A percentile compares a stretch with the other conserved stretches of the same genome.
Conservation (phyloP, 140 eudicot genomes). For the Oenanthe javanica region DNA sequence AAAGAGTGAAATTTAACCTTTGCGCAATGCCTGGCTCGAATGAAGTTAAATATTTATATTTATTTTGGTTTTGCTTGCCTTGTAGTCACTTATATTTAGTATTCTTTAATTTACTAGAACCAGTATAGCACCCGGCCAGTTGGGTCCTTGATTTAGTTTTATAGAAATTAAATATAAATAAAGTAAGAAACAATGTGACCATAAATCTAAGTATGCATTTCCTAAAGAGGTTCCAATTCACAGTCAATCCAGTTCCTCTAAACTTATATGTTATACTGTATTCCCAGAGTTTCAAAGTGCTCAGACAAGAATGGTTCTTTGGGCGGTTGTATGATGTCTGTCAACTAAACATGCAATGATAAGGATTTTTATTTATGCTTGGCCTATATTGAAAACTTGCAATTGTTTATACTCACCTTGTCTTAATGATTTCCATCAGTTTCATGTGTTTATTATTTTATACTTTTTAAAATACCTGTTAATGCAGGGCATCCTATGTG, state of each 20-base stretch:
- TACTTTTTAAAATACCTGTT: background rate
- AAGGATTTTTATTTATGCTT: too few relatives aligned
- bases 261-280: too few relatives aligned
- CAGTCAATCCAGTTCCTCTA: too few relatives aligned
- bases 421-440: background rate
- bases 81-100: background rate
- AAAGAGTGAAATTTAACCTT: background rate
- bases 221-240: too few relatives aligned
- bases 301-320: too few relatives aligned
- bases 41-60: background rate
- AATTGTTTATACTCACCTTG: background rate
- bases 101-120: background rate
- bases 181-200: too few relatives aligned
- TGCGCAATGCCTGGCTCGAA: background rate
- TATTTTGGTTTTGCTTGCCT: background rate
- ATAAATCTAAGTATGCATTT: too few relatives aligned
- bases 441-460: background rate
- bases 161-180: too few relatives aligned
- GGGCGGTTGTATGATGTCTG: too few relatives aligned
- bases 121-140: background rate
- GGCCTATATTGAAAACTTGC: background rate
- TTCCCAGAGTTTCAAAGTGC: too few relatives aligned
- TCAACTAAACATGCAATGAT: too few relatives aligned
- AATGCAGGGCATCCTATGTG: constrained; percentile 84
- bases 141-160: too few relatives aligned